Evolutionary conservation across 1,284 basidiomycete genomes (phyloP).

Genomic region (Schizophyllum amplum): DNA sequence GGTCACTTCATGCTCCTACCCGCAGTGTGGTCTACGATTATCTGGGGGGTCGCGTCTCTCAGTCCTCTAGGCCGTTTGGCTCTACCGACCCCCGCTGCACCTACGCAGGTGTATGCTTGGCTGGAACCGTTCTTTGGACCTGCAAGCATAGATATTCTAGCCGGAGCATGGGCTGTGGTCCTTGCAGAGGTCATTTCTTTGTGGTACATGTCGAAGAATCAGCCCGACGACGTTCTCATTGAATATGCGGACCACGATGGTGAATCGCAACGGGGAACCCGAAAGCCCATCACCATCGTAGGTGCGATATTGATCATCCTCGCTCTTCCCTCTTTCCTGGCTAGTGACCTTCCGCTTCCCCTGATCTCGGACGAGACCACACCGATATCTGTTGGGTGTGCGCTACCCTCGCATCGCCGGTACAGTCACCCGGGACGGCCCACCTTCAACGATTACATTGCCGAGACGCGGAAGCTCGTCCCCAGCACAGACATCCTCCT

Average conservation of each 20-base stretch:
- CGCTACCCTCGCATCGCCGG: slow-evolving; percentile 27
- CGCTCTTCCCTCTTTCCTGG: slow-evolving; percentile 48
- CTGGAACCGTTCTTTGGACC: slow-evolving; percentile 48
- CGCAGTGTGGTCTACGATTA: slow-evolving; percentile 48
- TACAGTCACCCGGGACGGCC: slow-evolving; percentile 50
- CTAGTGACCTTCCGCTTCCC: slow-evolving; percentile 33
- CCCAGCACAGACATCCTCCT: slow-evolving; percentile 48
- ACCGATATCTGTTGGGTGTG: slow-evolving; percentile 29
- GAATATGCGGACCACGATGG: too few species aligned
- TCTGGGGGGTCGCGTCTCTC: slow-evolving; percentile 43
- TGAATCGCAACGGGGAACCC: slow-evolving; percentile 13
- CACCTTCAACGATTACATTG: slow-evolving; percentile 51
- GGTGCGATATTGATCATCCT: slow-evolving; percentile 34
- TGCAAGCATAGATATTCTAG: slow-evolving; percentile 57
- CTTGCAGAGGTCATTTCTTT: slow-evolving; percentile 39
- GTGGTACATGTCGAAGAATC: slow-evolving; percentile 64
- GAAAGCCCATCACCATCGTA: slow-evolving; percentile 26
- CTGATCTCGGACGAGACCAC: slow-evolving; percentile 35
- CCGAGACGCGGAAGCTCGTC: slow-evolving; percentile 39
- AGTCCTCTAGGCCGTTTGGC: slow-evolving; percentile 63
- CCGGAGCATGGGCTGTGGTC: slow-evolving; percentile 64
- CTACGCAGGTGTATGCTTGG: slow-evolving; percentile 53
- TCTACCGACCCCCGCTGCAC: slow-evolving; percentile 56
- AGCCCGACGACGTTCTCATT: too few species aligned
- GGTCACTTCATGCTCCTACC: slow-evolving; percentile 53